phyloP scores from a whole-genome alignment of 2,329 filamentous ascomycete genomes.

The Fusarium staphyleae region DNA sequence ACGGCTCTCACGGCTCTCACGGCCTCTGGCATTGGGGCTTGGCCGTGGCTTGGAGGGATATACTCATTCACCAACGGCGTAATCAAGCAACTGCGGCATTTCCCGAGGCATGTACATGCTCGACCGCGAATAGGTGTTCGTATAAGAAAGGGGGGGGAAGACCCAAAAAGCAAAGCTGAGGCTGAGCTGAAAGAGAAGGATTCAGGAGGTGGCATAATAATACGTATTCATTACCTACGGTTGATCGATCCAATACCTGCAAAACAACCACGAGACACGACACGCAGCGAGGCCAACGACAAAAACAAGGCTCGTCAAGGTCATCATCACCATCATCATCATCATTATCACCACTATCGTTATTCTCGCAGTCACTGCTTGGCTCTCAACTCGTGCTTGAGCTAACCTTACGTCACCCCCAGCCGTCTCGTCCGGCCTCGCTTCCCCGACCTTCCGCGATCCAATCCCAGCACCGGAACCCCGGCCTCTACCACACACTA shows the following conservation, averaged over 20 bases:
- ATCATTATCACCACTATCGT: neutral
- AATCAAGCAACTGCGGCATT: neutral
- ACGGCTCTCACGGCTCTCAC: neutral
- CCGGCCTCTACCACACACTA: constrained; percentile 1
- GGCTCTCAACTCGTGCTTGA: too few relatives aligned
- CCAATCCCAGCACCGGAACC: constrained; percentile 19
- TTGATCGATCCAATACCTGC: neutral
- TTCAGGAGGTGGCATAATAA: constrained; percentile 4
- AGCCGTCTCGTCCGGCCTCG: constrained; percentile 7
- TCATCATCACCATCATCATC: neutral
- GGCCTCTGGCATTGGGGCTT: constrained; percentile 35
- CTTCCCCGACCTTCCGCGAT: constrained; percentile 18
- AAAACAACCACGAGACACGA: neutral
- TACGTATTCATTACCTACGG: too few relatives aligned
- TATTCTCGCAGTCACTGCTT: too few relatives aligned
- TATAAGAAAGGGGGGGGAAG: neutral
- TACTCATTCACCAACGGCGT: neutral
- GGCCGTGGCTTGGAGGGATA: constrained; percentile 27
- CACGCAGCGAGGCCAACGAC: neutral
- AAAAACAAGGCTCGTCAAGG: constrained; percentile 1
- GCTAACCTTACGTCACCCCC: constrained; percentile 26
- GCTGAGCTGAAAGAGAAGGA: constrained; percentile 4
- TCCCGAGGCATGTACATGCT: neutral
- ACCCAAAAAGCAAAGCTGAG: neutral
- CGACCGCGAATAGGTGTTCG: neutral